Base-by-base conservation (phyloP, 2,329 filamentous ascomycete species). In the Coniella lustricola region DNA sequence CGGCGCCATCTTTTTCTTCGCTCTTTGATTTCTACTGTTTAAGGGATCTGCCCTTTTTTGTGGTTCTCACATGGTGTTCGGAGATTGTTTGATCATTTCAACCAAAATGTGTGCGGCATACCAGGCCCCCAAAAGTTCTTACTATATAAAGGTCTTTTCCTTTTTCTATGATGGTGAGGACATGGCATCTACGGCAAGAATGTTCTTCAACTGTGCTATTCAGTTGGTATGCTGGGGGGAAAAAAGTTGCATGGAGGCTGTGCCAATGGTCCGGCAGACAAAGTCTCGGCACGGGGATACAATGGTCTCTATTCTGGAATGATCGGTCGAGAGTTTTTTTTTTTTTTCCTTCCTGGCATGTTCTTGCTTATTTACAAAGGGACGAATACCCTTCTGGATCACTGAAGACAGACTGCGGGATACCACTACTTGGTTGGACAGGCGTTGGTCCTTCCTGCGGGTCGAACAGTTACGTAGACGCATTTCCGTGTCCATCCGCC, bases 381-480 rank as follows among this genome's bases (percentile, higher is more conserved):
- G 25, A 29, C 25, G 10, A 29, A 32, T 33, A 14, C 39, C 39
- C 29, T 3, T 42, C 17, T 33, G 39, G 39, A 10, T 32, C 14
- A 33, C 20, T 18, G 29, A 35, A 44, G 13, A 34, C 14, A 43
- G 39, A 33, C 10, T 16, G 35, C n/a, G 16, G 38, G 22, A 25
- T 40, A 22, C n/a, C n/a, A n/a, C 21, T 40, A 16, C 25, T 20
- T 10, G 17, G 25, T 9, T 17, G 35, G 22, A 12, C 5, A 14
- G 43, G 38, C 38, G 29, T 43, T 52, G 22, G 45, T 34, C 39
- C 41, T 35, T n/a, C 40, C 37, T 52, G 46, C 42, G 36, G 36
- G 42, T 46, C 34, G 48, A 39, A 34, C 46, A 50, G 43, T 29
- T 29, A 29, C 25, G 49, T 46, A 49, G 29, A 49, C 40, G 43